A percentile compares a stretch with the other conserved stretches of the same genome.
Evolutionary conservation across 2,329 filamentous ascomycete species (phyloP).

Genomic region (Colletotrichum viniferum): DNA sequence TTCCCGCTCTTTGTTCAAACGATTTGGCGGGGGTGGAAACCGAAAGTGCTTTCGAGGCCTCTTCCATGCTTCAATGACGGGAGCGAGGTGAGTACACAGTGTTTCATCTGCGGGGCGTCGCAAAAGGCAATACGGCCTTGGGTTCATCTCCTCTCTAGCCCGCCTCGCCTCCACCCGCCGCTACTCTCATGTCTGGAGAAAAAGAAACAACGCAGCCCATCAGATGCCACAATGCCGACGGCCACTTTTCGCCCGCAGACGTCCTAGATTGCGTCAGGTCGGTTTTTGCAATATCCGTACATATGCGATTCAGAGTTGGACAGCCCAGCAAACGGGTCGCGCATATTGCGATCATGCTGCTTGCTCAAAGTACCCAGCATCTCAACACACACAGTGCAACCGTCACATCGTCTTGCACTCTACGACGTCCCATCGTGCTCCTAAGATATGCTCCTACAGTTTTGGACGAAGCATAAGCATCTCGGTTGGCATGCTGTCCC

Average conservation of each 20-base stretch:
- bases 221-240: neutral
- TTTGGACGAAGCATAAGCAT: neutral
- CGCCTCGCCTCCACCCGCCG: neutral
- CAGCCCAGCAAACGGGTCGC: neutral
- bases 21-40: neutral
- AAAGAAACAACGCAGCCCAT: neutral
- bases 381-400: constrained; percentile 6
- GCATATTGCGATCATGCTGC: neutral
- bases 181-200: neutral
- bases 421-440: neutral
- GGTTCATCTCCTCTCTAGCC: neutral
- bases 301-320: neutral
- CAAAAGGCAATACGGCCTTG: neutral
- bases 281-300: neutral
- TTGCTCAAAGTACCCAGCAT: neutral
- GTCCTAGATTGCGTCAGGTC: neutral
- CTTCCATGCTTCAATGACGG: neutral
- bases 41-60: neutral
- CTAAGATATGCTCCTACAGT: neutral
- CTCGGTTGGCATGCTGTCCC: neutral
- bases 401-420: constrained; percentile 1
- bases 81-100: neutral
- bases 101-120: neutral
- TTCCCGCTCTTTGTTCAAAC: neutral
- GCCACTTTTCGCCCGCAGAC: neutral